phyloP scores from a whole-genome alignment of 192 early-diverging fungal genomes.

The Dissophora globulifera region DNA sequence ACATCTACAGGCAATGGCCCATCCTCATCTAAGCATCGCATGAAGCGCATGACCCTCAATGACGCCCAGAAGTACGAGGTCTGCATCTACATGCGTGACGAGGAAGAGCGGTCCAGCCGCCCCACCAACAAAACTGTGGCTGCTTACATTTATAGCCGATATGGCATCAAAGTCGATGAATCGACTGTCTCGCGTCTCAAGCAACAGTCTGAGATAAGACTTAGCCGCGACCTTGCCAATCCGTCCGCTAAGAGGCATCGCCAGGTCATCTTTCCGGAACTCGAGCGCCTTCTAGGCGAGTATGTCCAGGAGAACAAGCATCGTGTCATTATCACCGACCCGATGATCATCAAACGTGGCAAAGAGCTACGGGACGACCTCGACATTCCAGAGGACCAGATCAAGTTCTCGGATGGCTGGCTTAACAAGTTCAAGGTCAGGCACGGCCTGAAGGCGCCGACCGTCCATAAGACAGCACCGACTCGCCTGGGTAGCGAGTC shows the following conservation, averaged over 20 bases:
- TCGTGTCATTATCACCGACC: constrained; percentile 18
- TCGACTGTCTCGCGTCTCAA: constrained; percentile 40
- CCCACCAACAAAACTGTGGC: constrained; percentile 26
- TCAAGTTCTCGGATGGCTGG: constrained; percentile 52
- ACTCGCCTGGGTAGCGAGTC: background rate
- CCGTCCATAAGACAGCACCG: constrained; percentile 1
- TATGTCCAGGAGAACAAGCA: constrained; percentile 28
- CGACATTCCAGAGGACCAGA: constrained; percentile 11
- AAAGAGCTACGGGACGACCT: constrained; percentile 29
- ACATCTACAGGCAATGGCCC: background rate
- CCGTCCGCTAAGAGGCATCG: constrained; percentile 43
- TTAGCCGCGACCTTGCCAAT: constrained; percentile 32
- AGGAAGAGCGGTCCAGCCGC: constrained; percentile 1
- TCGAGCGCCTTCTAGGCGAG: constrained; percentile 43
- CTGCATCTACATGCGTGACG: constrained; percentile 33
- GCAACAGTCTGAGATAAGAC: background rate
- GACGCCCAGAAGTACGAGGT: constrained; percentile 53
- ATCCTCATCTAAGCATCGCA: constrained; percentile 1
- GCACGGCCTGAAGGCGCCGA: constrained; percentile 28
- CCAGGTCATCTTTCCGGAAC: constrained; percentile 37
- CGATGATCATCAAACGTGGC: constrained; percentile 27
- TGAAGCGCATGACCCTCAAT: constrained; percentile 34
- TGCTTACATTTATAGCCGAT: constrained; percentile 20
- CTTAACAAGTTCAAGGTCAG: constrained; percentile 55
- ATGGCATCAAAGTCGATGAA: constrained; percentile 38